These are phyloP conservation scores for Barbarea vulgaris DNA, from an alignment of 345 rosid genomes.

Conservation along the genomic window DNA sequence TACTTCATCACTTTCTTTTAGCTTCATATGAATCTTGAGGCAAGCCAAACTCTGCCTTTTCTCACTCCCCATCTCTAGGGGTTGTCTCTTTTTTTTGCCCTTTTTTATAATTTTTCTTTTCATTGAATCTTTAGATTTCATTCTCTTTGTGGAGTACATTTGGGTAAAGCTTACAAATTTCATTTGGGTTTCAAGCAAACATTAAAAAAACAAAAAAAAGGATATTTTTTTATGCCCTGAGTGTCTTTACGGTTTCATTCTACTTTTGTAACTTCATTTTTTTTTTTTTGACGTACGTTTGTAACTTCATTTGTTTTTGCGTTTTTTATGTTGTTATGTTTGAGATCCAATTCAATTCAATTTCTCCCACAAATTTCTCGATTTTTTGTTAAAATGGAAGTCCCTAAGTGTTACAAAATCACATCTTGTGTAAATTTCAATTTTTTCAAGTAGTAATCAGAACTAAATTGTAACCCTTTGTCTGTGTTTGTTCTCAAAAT, in stretches of 20 bases:
- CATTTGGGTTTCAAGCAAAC: constrained; percentile 17
- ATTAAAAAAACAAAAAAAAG: no score
- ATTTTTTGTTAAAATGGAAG: background rate
- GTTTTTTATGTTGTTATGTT: background rate
- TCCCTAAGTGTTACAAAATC: no score
- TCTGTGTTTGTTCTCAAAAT: constrained; percentile 13
- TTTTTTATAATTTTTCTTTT: background rate
- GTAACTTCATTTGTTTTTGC: background rate
- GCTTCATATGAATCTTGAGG: constrained; percentile 35
- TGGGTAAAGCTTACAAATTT: constrained; percentile 7
- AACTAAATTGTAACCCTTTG: background rate
- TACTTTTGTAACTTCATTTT: constrained; percentile 4
- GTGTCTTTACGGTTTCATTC: background rate
- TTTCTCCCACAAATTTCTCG: background rate
- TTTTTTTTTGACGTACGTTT: constrained; percentile 12
- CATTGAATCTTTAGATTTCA: constrained; percentile 15
- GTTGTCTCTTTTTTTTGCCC: constrained; percentile 7
- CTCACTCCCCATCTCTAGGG: constrained; percentile 27
- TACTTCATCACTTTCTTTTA: constrained; percentile 36
- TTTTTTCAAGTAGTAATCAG: background rate
- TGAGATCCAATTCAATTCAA: background rate
- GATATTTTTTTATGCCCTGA: background rate
- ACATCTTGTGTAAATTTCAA: constrained; percentile 11
- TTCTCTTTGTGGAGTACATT: constrained; percentile 16
- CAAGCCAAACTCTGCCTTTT: background rate